These are phyloP conservation scores for Colletotrichum eremochloae DNA, from an alignment of 2,329 filamentous ascomycete species.

Conservation along the genomic window DNA sequence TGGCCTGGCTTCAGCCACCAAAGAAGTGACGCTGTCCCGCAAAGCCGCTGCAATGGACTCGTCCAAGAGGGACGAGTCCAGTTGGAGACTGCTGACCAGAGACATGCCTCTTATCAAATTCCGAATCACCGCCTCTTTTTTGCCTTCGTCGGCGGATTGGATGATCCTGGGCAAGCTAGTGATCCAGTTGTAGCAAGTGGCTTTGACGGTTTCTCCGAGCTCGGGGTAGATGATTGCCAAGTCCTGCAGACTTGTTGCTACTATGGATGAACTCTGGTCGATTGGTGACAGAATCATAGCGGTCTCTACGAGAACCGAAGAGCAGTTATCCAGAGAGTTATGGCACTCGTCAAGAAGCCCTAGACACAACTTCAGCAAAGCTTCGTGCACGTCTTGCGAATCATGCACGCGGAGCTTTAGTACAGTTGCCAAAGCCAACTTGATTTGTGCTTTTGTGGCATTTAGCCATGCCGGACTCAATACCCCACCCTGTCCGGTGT, in stretches of 20 bases:
- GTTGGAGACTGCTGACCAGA: constrained; percentile 72
- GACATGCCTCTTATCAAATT: constrained; percentile 82
- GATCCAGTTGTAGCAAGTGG: constrained; percentile 84
- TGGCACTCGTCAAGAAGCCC: constrained; percentile 84
- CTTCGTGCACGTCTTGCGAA: constrained; percentile 74
- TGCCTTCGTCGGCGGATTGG: constrained; percentile 85
- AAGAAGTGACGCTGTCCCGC: constrained; percentile 76
- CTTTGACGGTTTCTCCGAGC: constrained; percentile 75
- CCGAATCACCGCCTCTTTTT: constrained; percentile 78
- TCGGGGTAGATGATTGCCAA: constrained; percentile 73
- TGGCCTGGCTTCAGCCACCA: constrained; percentile 53
- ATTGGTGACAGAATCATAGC: constrained; percentile 76
- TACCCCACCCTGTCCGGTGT: constrained; percentile 53
- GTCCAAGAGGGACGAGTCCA: constrained; percentile 76
- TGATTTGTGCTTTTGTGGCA: constrained; percentile 84
- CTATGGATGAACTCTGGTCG: constrained; percentile 53
- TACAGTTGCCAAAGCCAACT: constrained; percentile 83
- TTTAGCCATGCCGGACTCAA: constrained; percentile 77
- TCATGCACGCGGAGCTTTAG: constrained; percentile 81
- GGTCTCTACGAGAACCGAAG: constrained; percentile 82
- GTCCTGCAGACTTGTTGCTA: constrained; percentile 68
- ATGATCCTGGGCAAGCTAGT: constrained; percentile 84
- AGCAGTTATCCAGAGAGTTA: constrained; percentile 76
- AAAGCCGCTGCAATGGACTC: constrained; percentile 77
- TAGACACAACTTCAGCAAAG: constrained; percentile 79